Base-by-base conservation (phyloP, 306 rosid genomes). In the Albizia julibrissin region DNA sequence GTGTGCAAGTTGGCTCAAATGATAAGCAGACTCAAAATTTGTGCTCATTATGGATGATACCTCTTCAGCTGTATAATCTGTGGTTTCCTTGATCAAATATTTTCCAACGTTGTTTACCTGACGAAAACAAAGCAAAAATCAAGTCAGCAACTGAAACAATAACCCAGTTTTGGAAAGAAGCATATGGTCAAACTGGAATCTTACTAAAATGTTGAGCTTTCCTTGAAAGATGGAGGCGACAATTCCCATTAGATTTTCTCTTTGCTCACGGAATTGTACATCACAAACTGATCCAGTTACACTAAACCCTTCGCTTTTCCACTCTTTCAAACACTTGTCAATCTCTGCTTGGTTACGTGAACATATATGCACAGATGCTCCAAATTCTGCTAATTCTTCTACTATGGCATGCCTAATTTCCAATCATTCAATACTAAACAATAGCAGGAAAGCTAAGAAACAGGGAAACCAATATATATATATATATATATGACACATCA, bases 21-120 rank as follows among this genome's bases (percentile, higher is more conserved):
- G 76, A 80, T 69, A 90, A 49, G 61, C 59, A 14, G 88, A 84
- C 56, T 78, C 91, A 26, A 87, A 77, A 80, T 90, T 90, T n/a
- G 81, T 86, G 18, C 64, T 26, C 87, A 82, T 84, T 37, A 84
- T 10, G 10, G 56, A 50, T 42, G 90, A 62, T 46, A 79, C 18
- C 50, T 89, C 90, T 49, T 88, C 88, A 19, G 77, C 80, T 27
- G 83, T 80, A 59, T 49, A 64, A 22, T 88, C 88, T 15, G 16
- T 8, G 16, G 82, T 39, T 29, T 75, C 42, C 81, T 84, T 90
- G 0, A 3, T 0, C 1, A 5, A 1, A 1, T 0, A 0, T 29
- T 21, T 84, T 19, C 80, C 90, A 6, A 72, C 91, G 24, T 90
- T 90, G 80, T 90, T 90, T 77, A 90, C 72, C 93, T 88, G 44